phyloP scores from a whole-genome alignment of 495 filamentous ascomycete genomes.

The Baudoinia panamericana region DNA sequence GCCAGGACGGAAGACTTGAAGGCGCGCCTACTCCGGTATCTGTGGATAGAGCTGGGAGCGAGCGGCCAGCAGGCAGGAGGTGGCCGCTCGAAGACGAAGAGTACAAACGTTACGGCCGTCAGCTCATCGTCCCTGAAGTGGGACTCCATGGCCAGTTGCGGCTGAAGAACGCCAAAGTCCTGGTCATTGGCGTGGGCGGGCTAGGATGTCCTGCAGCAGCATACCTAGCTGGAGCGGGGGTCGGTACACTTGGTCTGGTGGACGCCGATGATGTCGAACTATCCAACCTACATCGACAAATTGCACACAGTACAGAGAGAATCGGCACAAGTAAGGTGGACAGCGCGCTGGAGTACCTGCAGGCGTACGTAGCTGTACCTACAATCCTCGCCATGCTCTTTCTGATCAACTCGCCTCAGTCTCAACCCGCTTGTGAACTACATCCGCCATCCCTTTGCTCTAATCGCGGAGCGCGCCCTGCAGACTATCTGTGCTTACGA shows the following conservation, averaged over 20 bases:
- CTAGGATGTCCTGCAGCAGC: constrained; percentile 82
- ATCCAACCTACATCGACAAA: constrained; percentile 90
- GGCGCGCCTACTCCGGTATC: background rate
- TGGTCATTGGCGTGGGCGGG: constrained; percentile 87
- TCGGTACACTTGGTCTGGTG: constrained; percentile 70
- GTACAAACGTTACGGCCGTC: constrained; percentile 76
- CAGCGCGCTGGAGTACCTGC: constrained; percentile 56
- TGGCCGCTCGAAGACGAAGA: constrained; percentile 56
- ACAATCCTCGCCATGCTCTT: background rate
- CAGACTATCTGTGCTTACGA: constrained; percentile 57
- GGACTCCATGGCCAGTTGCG: constrained; percentile 71
- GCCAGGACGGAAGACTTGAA: constrained; percentile 1
- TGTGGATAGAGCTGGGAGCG: no score
- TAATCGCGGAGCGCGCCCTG: constrained; percentile 52
- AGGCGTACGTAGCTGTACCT: constrained; percentile 42
- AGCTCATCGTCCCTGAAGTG: constrained; percentile 80
- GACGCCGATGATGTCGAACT: constrained; percentile 79
- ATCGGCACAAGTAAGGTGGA: constrained; percentile 74
- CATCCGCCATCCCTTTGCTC: constrained; percentile 43
- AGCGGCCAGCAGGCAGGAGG: constrained; percentile 28
- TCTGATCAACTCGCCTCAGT: constrained; percentile 21
- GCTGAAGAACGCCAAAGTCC: constrained; percentile 53
- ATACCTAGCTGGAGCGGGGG: constrained; percentile 78
- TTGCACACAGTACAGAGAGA: constrained; percentile 55
- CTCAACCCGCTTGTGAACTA: constrained; percentile 60